phyloP scores from a whole-genome alignment of 805 yeast genomes.

The Yarrowia sp. region DNA sequence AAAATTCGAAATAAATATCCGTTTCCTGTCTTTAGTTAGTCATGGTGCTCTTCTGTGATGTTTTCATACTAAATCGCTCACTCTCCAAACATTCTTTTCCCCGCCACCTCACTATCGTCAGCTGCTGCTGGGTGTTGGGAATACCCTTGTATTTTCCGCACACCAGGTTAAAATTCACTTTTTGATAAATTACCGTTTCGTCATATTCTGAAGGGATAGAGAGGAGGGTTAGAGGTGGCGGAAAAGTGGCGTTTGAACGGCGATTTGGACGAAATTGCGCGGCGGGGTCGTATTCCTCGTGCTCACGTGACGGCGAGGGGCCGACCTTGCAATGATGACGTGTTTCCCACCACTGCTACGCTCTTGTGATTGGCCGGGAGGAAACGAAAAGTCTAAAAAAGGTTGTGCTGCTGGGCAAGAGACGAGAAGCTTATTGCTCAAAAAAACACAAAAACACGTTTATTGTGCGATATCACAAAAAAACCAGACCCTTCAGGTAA shows the following conservation, averaged over 20 bases:
- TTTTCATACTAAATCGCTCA: too few species aligned
- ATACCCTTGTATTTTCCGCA: background rate
- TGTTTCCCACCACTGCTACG: background rate
- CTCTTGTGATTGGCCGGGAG: background rate
- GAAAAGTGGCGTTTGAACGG: background rate
- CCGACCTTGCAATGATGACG: background rate
- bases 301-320: background rate
- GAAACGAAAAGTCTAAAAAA: slow-evolving; percentile 6
- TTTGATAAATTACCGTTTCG: slow-evolving; percentile 17
- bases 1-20: too few species aligned
- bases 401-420: background rate
- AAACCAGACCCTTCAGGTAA: background rate
- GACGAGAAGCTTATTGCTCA: slow-evolving; percentile 6
- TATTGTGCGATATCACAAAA: slow-evolving; percentile 17
- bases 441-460: slow-evolving; percentile 21
- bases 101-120: background rate
- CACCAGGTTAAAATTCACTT: slow-evolving; percentile 7
- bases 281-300: too few species aligned
- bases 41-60: too few species aligned
- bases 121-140: background rate
- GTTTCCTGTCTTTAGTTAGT: too few species aligned
- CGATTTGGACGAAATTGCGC: too few species aligned
- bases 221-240: background rate
- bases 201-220: background rate
- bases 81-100: background rate